Evolutionary conservation across 2,329 filamentous ascomycete species (phyloP), one percentile per base, ranked within the genome.

Genomic region (Paracoccidioides lutzii): DNA sequence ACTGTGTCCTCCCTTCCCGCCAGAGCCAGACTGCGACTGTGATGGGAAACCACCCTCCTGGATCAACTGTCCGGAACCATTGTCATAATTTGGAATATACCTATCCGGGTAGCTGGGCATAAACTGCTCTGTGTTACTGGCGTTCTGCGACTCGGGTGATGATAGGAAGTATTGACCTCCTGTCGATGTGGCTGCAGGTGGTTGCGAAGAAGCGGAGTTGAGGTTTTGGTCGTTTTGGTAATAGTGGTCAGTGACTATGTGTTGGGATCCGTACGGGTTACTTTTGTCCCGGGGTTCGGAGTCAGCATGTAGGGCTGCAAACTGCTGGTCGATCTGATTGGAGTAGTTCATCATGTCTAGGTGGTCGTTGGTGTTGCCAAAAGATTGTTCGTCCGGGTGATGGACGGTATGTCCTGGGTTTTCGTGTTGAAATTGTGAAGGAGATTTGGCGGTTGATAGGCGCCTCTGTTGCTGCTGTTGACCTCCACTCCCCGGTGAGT

Each of bases 51-150:
- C 22, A 22, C 22, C 22, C 22, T 22, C 22, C 22, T 22, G 22
- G 22, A 71, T 70, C 30, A 74, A 76, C 56, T 70, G 70, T 56
- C 70, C 69, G 22, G 71, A 65, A 44, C 67, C 61, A 53, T 71
- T 69, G 32, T 74, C 67, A 55, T 73, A 68, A 51, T 63, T 59
- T 64, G 73, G 59, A 61, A 70, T 61, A 70, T 76, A 69, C 76
- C 78, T 59, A 71, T 77, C 66, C 77, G 81, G 69, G 62, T 73
- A 73, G 45, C 64, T 68, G 9, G 68, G 65, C 45, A 66, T 68
- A 37, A 66, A 70, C 56, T 64, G 64, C 54, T 60, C 58, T 53
- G 69, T 66, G 41, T 64, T 61, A 51, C 67, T 64, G 37, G 66
- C 62, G 51, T 64, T 62, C 55, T 58, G 62, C 8, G 60, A 56